A percentile compares a stretch with the other conserved stretches of the same genome.
These are phyloP conservation scores for Plasmodium gaboni DNA, from an alignment of 169 alveolate genomes.

Conservation along the genomic window DNA sequence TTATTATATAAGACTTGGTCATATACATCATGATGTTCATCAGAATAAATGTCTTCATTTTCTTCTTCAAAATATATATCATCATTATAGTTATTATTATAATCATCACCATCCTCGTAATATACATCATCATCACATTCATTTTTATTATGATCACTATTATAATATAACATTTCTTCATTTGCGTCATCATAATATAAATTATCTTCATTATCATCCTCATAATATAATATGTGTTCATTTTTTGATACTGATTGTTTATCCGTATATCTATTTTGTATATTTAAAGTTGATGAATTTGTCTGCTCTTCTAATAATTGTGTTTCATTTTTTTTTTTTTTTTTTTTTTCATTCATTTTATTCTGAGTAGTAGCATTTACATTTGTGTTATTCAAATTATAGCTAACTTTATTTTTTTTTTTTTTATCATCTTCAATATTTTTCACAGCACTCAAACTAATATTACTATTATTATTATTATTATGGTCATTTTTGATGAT, in stretches of 20 bases:
- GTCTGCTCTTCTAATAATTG: not conserved
- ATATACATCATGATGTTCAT: not conserved
- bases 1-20: not conserved
- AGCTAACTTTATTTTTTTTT: constrained; percentile 16
- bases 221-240: not conserved
- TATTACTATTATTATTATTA: not conserved
- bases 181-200: constrained; percentile 4
- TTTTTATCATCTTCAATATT: constrained; percentile 24
- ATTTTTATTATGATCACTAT: constrained; percentile 10
- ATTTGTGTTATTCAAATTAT: not conserved
- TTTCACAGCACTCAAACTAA: not conserved
- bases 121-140: constrained; percentile 12
- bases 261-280: not conserved
- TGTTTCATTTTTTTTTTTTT: constrained; percentile 12
- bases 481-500: not conserved
- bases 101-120: constrained; percentile 2
- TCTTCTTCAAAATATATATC: not conserved
- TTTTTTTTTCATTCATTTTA: not conserved
- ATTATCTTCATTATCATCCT: not conserved
- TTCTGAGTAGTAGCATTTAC: not conserved
- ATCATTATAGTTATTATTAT: not conserved
- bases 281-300: not conserved
- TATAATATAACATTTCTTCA: not conserved
- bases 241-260: constrained; percentile 4
- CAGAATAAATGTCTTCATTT: not conserved